phyloP scores from a whole-genome alignment of 352 stramenopile genomes.

The Globisporangium nodosum region DNA sequence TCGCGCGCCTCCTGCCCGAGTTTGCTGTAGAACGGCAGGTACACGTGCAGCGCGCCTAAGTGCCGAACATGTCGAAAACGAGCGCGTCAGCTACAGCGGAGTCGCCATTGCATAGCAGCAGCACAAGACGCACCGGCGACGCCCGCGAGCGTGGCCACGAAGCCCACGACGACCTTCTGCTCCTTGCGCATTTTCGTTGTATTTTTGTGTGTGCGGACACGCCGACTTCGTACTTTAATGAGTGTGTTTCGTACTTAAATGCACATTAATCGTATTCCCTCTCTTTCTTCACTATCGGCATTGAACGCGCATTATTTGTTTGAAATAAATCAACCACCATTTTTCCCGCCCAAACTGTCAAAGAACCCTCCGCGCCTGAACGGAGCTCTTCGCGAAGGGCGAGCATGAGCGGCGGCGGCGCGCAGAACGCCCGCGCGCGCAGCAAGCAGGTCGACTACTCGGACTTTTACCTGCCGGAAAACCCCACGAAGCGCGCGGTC shows the following conservation, averaged over 20 bases:
- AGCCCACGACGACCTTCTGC: conserved; percentile 26
- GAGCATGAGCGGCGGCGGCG: conserved; percentile 23
- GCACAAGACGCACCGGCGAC: conserved; percentile 18
- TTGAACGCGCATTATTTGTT: no score
- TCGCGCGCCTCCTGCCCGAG: conserved; percentile 26
- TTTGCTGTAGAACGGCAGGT: conserved; percentile 35
- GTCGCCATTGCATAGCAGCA: neutral
- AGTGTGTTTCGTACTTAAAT: neutral
- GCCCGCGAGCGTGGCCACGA: conserved; percentile 22
- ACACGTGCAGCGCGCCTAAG: conserved; percentile 23
- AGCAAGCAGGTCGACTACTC: conserved; percentile 34
- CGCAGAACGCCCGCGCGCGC: conserved; percentile 30
- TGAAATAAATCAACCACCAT: no score
- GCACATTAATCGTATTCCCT: no score
- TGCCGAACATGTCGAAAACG: neutral
- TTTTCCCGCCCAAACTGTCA: no score
- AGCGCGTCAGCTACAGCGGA: neutral
- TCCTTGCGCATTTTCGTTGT: conserved; percentile 19
- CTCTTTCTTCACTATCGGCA: no score
- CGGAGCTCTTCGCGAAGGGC: neutral
- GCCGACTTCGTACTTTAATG: no score
- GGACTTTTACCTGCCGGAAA: conserved; percentile 23
- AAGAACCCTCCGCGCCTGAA: no score
- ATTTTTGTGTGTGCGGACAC: no score
- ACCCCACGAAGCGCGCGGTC: conserved; percentile 12